Evolutionary conservation across 768 basidiomycete genomes (phyloP).

Genomic region (Tylopilus sp.): DNA sequence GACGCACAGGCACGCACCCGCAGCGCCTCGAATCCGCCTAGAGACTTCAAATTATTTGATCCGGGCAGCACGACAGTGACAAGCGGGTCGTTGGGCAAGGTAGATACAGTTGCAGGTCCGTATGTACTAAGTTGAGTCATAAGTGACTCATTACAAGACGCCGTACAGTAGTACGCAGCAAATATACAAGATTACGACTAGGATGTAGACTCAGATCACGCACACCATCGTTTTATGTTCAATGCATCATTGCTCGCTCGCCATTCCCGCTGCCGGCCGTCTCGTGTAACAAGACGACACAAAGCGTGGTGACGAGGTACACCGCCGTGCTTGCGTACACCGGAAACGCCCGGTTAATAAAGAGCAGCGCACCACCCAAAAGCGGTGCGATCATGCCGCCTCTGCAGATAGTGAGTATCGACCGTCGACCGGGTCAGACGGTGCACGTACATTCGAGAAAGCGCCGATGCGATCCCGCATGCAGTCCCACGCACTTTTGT

Average conservation of each 20-base stretch:
- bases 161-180: too few species aligned
- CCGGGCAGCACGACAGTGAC: too few species aligned
- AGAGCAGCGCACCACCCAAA: slow-evolving; percentile 68
- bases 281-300: slow-evolving; percentile 58
- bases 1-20: too few species aligned
- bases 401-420: slow-evolving; percentile 37
- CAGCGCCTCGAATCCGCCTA: too few species aligned
- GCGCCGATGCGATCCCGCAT: slow-evolving; percentile 80
- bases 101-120: too few species aligned
- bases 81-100: too few species aligned
- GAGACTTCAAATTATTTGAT: too few species aligned
- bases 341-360: slow-evolving; percentile 64
- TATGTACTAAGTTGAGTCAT: too few species aligned
- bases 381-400: slow-evolving; percentile 89
- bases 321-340: slow-evolving; percentile 71
- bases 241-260: slow-evolving; percentile 19
- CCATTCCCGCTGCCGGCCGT: slow-evolving; percentile 36
- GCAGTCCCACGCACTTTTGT: slow-evolving; percentile 87
- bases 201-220: too few species aligned
- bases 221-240: too few species aligned
- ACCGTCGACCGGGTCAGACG: background rate
- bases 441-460: slow-evolving; percentile 69
- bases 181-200: too few species aligned
- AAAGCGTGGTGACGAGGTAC: slow-evolving; percentile 60
- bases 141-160: too few species aligned